A percentile compares a stretch with the other conserved stretches of the same genome.
Conservation (phyloP, 768 basidiomycete species). For the Hygrophorus pudorinus region DNA sequence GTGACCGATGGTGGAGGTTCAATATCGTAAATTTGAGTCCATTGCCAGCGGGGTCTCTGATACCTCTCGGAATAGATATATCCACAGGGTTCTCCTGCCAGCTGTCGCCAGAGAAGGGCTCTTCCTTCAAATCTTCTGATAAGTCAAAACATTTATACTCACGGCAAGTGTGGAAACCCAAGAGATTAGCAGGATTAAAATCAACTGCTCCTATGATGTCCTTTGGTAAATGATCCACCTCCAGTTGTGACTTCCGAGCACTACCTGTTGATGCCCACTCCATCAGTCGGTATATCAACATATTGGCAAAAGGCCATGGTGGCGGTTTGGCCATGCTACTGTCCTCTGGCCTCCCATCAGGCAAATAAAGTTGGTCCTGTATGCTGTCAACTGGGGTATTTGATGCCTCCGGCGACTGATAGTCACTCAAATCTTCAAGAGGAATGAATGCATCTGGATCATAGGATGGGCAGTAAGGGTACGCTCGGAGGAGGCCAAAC, state of each 20-base stretch:
- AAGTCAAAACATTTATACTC: slow-evolving; percentile 12
- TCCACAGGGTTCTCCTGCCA: slow-evolving; percentile 10
- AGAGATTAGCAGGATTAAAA: slow-evolving; percentile 9
- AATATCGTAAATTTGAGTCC: slow-evolving; percentile 15
- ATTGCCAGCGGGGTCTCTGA: slow-evolving; percentile 5
- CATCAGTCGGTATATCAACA: slow-evolving; percentile 16
- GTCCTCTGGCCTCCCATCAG: too few relatives aligned
- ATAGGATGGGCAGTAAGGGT: slow-evolving; percentile 9
- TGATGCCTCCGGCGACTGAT: not conserved
- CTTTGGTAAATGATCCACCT: slow-evolving; percentile 5
- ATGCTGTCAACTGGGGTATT: too few relatives aligned
- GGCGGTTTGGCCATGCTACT: too few relatives aligned
- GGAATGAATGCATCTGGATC: slow-evolving; percentile 4
- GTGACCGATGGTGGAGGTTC: slow-evolving; percentile 16
- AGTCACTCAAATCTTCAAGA: slow-evolving; percentile 5
- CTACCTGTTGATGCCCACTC: slow-evolving; percentile 8
- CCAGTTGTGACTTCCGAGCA: slow-evolving; percentile 4
- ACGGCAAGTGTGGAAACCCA: slow-evolving; percentile 11
- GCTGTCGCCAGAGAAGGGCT: slow-evolving; percentile 4
- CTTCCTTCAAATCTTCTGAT: not conserved
- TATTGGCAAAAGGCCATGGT: slow-evolving; percentile 19
- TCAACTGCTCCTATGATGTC: slow-evolving; percentile 13
- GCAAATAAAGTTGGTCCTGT: too few relatives aligned
- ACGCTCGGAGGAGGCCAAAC: slow-evolving; percentile 11
- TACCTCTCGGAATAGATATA: slow-evolving; percentile 11